phyloP scores from a whole-genome alignment of 2,329 filamentous ascomycete genomes.

The Pseudogymnoascus sp. region DNA sequence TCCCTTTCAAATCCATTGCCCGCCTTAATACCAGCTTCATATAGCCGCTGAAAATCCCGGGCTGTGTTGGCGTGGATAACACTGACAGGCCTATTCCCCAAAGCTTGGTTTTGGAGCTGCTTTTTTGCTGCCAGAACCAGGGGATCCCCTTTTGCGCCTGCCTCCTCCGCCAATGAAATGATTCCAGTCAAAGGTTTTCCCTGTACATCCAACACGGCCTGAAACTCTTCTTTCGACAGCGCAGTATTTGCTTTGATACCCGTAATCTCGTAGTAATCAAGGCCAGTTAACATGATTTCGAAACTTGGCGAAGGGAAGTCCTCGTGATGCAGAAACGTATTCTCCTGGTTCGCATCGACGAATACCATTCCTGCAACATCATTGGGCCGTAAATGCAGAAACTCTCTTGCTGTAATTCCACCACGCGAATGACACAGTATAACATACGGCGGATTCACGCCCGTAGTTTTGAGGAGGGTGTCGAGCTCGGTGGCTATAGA shows the following conservation, averaged over 20 bases:
- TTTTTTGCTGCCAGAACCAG: conserved; percentile 13
- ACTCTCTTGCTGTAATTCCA: conserved; percentile 13
- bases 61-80: conserved; percentile 12
- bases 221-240: conserved; percentile 10
- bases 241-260: conserved; percentile 6
- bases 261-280: conserved; percentile 8
- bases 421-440: conserved; percentile 16
- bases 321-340: neutral
- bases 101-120: conserved; percentile 13
- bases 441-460: conserved; percentile 11
- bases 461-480: conserved; percentile 10
- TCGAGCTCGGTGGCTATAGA: conserved; percentile 12
- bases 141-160: neutral
- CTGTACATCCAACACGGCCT: neutral
- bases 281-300: neutral
- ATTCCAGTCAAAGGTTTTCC: neutral
- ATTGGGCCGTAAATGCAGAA: conserved; percentile 12
- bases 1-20: conserved; percentile 15
- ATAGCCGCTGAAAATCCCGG: conserved; percentile 14
- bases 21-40: conserved; percentile 12
- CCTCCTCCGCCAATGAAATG: conserved; percentile 10
- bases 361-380: conserved; percentile 16
- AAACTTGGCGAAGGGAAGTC: conserved; percentile 9
- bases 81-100: conserved; percentile 13
- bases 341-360: conserved; percentile 15